Base-by-base conservation (phyloP, 1,284 basidiomycete genomes). In the Thecaphora thlaspeos region DNA sequence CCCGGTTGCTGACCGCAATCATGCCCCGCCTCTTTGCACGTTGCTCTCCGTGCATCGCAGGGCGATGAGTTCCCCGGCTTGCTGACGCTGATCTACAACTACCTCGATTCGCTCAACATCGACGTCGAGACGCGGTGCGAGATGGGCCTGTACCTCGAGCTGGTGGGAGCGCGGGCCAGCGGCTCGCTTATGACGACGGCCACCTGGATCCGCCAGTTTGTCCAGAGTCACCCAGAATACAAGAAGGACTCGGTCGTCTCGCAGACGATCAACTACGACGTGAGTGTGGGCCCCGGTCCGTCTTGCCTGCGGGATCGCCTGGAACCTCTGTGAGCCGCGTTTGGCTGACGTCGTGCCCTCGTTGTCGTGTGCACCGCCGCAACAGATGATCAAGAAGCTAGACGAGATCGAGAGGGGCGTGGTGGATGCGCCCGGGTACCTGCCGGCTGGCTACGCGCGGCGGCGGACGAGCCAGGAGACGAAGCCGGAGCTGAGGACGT, bases 101-200 rank as follows among this genome's bases (percentile, higher is more conserved):
- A 96, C 79, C 81, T 98, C 51, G 88, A 91, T 64, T 89, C 89
- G 9, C 81, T 97, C 54, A 91, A 96, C 63, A 84, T 92, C 36
- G 85, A 88, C 54, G 79, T 83, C 21, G 79, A 81, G 28, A 86
- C 86, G 37, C 83, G 84, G 65, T 80, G 77, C 48, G 85, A 86
- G 77, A 86, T 98, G 57, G 81, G 86, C 51, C 43, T 61, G 10
- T 77, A 77, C 40, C 55, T 77, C n/a, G 64, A 68, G 30, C 45
- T 77, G 5, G 59, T 77, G 18, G 62, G 58, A 61, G 81, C 83
- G 46, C 82, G 94, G 41, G 88, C 93, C 4, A 85, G 88, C 73
- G 93, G 93, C 87, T 90, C 90, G 17, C 82, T 97, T n/a, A 79
- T 86, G 72, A 98, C 95, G 0, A 85, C 90, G 1, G 95, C 95